Percentiles rank a stretch among this genome's conserved stretches.
These are phyloP conservation scores for Geotrichum histeridarum DNA, from an alignment of 1,139 yeast genomes.

Conservation along the genomic window DNA sequence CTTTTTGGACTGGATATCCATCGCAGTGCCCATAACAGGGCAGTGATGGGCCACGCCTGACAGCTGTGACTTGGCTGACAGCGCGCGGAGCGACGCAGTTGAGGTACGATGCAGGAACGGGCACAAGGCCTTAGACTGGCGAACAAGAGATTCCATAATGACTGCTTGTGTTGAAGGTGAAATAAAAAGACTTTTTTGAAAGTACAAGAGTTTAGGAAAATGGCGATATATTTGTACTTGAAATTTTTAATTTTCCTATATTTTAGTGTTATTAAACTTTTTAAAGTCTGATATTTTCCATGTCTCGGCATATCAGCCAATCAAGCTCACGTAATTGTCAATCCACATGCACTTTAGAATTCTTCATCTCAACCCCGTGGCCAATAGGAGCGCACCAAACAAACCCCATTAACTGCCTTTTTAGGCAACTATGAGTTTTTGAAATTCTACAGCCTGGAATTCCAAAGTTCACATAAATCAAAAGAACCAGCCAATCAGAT, in stretches of 20 bases:
- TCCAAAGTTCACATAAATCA: not conserved
- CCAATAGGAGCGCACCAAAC: not conserved
- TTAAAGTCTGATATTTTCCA: not conserved
- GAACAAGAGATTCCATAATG: constrained; percentile 71
- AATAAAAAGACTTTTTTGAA: not conserved
- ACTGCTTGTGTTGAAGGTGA: not conserved
- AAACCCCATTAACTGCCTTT: not conserved
- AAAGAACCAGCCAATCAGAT: constrained; percentile 2
- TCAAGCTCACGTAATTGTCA: not conserved
- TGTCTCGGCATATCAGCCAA: constrained; percentile 1
- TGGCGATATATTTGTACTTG: not conserved
- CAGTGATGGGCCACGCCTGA: constrained; percentile 65
- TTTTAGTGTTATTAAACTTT: not conserved
- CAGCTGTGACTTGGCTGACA: constrained; percentile 37
- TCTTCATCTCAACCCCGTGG: not conserved
- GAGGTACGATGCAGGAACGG: constrained; percentile 72
- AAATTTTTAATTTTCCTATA: not conserved
- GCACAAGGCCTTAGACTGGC: constrained; percentile 73
- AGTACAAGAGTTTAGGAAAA: not conserved
- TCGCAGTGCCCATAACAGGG: constrained; percentile 84
- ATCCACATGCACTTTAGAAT: not conserved
- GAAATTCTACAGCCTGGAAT: not conserved
- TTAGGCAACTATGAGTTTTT: not conserved
- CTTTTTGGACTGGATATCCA: constrained; percentile 40
- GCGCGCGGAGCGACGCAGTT: constrained; percentile 48